Evolutionary conservation across 1,139 yeast species (phyloP), one percentile per base, ranked within the genome.

Genomic region (Candida tropicalis): DNA sequence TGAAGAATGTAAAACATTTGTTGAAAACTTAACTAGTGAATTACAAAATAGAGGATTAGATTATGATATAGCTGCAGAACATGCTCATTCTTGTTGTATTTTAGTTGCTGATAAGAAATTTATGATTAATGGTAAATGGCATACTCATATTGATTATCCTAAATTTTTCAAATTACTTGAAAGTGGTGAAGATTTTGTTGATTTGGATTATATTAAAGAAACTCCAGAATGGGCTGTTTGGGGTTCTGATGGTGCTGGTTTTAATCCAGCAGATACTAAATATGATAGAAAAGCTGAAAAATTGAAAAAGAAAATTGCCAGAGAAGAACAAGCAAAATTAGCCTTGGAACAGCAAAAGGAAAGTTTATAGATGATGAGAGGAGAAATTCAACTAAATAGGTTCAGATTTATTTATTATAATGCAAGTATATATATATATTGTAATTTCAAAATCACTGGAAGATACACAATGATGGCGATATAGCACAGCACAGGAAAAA

Each of bases 31-130:
- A 51, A 77, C 80, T 34, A 67, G 65, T 3, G 89, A 83, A 53
- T 73, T 90, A 47, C 69, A 74, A 42, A 55, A 62, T 1, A 75
- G 95, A 52, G 90, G 90, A 0, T 70, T 83, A 31, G 75, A 73
- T 27, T 90, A 91, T 58, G 95, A 83, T 39, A 72, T 90, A 46
- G 97, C 97, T 7, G 96, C 97, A 0, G 97, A 90, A 61, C 98
- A 90, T 63, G 96, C 97, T 0, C 98, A 90, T 61, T 86, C 96
- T 5, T 90, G 97, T 66, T 90, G 97, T 69, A 85, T 90, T 22
- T 71, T 90, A 51, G 81, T 91, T 56, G 97, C 96, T 0, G 86
- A 85, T 52, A 73, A 73, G 39, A 80, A 82, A 56, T 90, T 89
- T 70, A 74, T 78, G 53, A 81, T 83, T 45, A 65, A 86, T 56